phyloP scores from a whole-genome alignment of 129 eudicot genomes.

The Flaveria brownii region DNA sequence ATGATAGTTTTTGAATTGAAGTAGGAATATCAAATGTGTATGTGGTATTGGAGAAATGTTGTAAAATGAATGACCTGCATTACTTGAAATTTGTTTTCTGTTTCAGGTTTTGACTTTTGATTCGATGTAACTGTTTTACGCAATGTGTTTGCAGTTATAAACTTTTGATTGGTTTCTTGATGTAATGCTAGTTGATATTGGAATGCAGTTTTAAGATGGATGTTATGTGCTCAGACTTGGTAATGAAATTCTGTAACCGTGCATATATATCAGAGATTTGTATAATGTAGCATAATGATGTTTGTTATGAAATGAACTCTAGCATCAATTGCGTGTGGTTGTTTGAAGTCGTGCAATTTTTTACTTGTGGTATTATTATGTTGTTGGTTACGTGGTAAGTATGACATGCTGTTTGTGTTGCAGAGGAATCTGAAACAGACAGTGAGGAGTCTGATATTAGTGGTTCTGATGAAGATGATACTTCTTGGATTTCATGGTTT shows the following conservation, averaged over 20 bases:
- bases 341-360: not conserved
- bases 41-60: not conserved
- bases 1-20: not conserved
- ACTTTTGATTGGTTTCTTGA: not conserved
- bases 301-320: not conserved
- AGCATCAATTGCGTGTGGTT: not conserved
- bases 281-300: not conserved
- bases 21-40: not conserved
- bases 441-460: constrained; percentile 87
- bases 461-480: constrained; percentile 86
- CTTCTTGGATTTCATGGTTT: constrained; percentile 92
- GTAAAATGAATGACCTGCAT: not conserved
- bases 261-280: too few relatives aligned
- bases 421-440: constrained; percentile 88
- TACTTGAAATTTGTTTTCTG: not conserved
- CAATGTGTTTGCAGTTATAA: not conserved
- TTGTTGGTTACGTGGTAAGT: not conserved
- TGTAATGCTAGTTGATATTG: not conserved
- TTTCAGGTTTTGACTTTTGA: not conserved
- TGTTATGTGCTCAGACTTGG: not conserved
- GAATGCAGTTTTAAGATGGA: not conserved
- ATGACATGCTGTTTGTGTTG: constrained; percentile 9
- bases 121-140: not conserved
- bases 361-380: too few relatives aligned
- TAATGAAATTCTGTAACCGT: too few relatives aligned